Conservation (phyloP, 495 filamentous ascomycete species). For the Cairneyella variabilis region DNA sequence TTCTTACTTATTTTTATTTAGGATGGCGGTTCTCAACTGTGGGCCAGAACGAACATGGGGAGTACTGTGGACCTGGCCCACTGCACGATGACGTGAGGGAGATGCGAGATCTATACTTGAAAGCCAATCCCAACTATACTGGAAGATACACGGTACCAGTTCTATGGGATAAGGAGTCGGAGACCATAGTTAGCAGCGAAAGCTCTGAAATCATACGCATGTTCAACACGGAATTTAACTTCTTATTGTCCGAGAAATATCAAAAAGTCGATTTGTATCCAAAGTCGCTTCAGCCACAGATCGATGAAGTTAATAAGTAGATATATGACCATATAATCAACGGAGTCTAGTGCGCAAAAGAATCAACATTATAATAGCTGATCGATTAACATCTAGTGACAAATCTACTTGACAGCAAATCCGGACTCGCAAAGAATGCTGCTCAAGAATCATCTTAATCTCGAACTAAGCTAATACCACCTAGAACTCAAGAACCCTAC, state of each 20-base stretch:
- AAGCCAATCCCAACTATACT: slow-evolving; percentile 56
- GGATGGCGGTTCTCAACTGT: slow-evolving; percentile 62
- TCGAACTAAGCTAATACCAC: slow-evolving; percentile 44
- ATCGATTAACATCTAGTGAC: no score
- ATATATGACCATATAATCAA: slow-evolving; percentile 48
- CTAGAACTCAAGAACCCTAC: slow-evolving; percentile 59
- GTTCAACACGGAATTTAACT: slow-evolving; percentile 54
- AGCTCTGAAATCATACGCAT: slow-evolving; percentile 72
- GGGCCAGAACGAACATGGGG: slow-evolving; percentile 44
- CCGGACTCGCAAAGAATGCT: background rate
- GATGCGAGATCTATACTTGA: slow-evolving; percentile 62
- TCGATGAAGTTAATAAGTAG: slow-evolving; percentile 63
- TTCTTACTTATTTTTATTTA: slow-evolving; percentile 9
- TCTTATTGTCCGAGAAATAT: slow-evolving; percentile 46
- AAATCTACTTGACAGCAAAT: no score
- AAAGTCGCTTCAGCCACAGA: slow-evolving; percentile 42
- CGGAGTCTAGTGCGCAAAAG: slow-evolving; percentile 32
- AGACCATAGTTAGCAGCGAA: slow-evolving; percentile 72
- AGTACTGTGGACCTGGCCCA: slow-evolving; percentile 49
- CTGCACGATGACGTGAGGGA: slow-evolving; percentile 60
- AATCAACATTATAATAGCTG: background rate
- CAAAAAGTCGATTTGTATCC: slow-evolving; percentile 54
- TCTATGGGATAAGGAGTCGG: slow-evolving; percentile 65
- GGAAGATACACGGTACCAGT: slow-evolving; percentile 68
- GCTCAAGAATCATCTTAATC: slow-evolving; percentile 22